Evolutionary conservation across 495 filamentous ascomycete species (phyloP), one percentile per base, ranked within the genome.

Genomic region (Penicillium canescens): DNA sequence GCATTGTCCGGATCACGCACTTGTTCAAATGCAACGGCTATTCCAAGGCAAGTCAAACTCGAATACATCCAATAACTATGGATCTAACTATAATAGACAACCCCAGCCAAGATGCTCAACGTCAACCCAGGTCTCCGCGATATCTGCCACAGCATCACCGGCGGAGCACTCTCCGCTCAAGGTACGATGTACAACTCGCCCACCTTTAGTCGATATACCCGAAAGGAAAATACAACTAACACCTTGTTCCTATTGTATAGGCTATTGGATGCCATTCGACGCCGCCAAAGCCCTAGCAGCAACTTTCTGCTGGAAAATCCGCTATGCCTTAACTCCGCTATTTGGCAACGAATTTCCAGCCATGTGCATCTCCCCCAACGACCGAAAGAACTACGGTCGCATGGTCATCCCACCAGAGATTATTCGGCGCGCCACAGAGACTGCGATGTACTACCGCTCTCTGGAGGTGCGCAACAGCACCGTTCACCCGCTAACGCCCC

Each of bases 251-350:
- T 31, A 18, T 21, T 23, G 14, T 20, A 24, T 62, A 96, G 94
- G 94, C 21, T 98, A 98, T 74, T 98, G 93, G 94, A 90, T 98
- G 83, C 94, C 94, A 2, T 98, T 85, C 60, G 73, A 83, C 35
- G 90, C 88, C 35, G 94, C 94, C 23, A 86, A 82, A 71, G 90
- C 89, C 14, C 74, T 97, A 26, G 90, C 91, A 56, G 79, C 89
- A 6, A 96, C 87, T 2, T 96, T 97, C 65, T 98, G 93, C 75
- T 84, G 85, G 67, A 72, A 82, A 12, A 96, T 98, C 59, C 85
- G 93, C 21, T 83, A 84, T 52, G 91, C 85, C 0, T 74, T 98
- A 40, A 94, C 92, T 9, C 92, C 92, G 13, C 72, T 98, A 48
- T 98, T 98, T 65, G 94, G 94, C 0, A 76, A 79, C 6, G 79